Conservation (phyloP, 139 green algal species). For the Bryopsis sp. region DNA sequence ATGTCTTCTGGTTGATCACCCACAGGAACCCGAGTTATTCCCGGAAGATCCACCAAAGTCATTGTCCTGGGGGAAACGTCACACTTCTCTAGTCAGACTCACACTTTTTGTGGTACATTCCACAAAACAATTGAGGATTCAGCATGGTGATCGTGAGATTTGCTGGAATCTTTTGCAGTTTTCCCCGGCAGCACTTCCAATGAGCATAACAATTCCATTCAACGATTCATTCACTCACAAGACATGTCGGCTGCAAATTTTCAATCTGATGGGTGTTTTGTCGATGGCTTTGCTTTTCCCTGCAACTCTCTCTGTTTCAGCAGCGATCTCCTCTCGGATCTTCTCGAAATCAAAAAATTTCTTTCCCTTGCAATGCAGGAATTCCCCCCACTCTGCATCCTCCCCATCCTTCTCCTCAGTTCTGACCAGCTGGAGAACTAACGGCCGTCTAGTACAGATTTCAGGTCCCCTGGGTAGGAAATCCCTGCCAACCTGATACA, state of each 20-base stretch:
- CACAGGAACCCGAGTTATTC: constrained; percentile 93
- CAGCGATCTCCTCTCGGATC: constrained; percentile 81
- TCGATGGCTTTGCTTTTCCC: constrained; percentile 85
- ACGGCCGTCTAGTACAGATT: constrained; percentile 72
- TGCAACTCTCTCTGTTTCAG: constrained; percentile 80
- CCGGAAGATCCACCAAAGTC: constrained; percentile 96
- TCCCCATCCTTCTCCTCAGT: constrained; percentile 17
- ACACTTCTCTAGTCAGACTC: too few species aligned
- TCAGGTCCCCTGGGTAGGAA: constrained; percentile 76
- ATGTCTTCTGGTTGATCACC: constrained; percentile 96
- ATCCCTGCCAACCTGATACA: constrained; percentile 65
- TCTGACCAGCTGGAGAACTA: constrained; percentile 84
- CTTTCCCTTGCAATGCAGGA: constrained; percentile 81
- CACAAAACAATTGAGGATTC: too few species aligned
- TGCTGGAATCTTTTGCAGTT: too few species aligned
- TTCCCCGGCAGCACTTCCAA: not conserved
- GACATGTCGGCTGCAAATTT: constrained; percentile 85
- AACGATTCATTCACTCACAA: too few species aligned
- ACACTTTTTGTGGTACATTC: too few species aligned
- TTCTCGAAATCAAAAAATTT: constrained; percentile 84
- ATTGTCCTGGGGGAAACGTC: too few species aligned
- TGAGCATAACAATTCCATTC: not conserved
- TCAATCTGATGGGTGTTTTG: constrained; percentile 91
- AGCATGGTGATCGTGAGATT: too few species aligned
- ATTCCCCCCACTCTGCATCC: constrained; percentile 89